Evolutionary conservation across 306 rosid species (phyloP).

Genomic region (Lotus japonicus): DNA sequence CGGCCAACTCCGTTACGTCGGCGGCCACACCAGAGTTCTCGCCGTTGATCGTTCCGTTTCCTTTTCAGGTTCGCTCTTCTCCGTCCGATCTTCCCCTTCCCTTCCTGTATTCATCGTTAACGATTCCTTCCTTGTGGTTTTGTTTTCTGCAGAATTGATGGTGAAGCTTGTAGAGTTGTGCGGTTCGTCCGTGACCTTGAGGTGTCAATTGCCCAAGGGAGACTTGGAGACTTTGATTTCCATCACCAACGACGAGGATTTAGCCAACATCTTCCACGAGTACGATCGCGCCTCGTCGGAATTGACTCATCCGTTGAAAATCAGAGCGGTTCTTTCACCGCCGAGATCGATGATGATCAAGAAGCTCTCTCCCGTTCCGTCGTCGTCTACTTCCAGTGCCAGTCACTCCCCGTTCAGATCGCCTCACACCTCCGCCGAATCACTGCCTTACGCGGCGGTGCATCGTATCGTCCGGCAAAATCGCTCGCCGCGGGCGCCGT

Average conservation of each 20-base stretch:
- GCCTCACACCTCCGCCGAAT: slow-evolving; percentile 30
- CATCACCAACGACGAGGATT: slow-evolving; percentile 65
- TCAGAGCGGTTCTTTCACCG: slow-evolving; percentile 58
- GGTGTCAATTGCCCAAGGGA: slow-evolving; percentile 68
- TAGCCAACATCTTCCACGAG: slow-evolving; percentile 50
- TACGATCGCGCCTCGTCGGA: slow-evolving; percentile 56
- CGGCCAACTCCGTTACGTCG: slow-evolving; percentile 78
- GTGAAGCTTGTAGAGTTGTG: slow-evolving; percentile 68
- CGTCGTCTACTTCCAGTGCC: slow-evolving; percentile 41
- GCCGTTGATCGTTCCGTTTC: slow-evolving; percentile 60
- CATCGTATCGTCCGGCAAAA: slow-evolving; percentile 8
- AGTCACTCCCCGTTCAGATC: slow-evolving; percentile 36
- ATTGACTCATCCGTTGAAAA: slow-evolving; percentile 42
- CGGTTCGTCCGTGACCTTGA: slow-evolving; percentile 56
- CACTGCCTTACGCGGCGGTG: slow-evolving; percentile 21
- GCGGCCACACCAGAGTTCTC: slow-evolving; percentile 82
- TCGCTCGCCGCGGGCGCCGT: slow-evolving; percentile 14
- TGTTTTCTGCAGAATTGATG: slow-evolving; percentile 50
- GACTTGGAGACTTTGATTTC: slow-evolving; percentile 82
- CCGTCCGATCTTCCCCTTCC: background rate
- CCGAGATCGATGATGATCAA: slow-evolving; percentile 40
- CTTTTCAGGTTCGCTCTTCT: slow-evolving; percentile 40
- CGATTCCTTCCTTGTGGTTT: background rate
- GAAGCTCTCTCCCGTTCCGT: slow-evolving; percentile 46
- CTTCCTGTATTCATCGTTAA: background rate